Evolutionary conservation across 768 basidiomycete genomes (phyloP).

Genomic region (Naganishia friedmannii): DNA sequence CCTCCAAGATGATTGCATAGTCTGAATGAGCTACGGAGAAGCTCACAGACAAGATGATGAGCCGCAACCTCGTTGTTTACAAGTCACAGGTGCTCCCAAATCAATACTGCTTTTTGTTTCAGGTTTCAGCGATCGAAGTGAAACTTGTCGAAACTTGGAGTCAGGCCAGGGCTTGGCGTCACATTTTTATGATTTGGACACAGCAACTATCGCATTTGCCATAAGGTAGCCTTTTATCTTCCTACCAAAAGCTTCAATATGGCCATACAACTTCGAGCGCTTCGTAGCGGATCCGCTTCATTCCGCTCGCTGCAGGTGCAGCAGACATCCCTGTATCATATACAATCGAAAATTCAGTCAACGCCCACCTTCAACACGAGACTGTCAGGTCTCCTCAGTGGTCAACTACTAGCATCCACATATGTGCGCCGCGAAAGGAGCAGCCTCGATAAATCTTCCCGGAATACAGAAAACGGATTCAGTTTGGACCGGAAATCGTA

Average conservation of each 20-base stretch:
- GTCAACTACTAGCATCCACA: background rate
- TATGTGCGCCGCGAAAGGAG: background rate
- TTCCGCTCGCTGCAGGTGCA: background rate
- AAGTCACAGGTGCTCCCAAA: background rate
- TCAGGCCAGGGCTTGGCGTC: background rate
- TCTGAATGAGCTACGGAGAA: no score
- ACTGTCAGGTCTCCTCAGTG: background rate
- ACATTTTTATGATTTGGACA: no score
- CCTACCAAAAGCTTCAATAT: background rate
- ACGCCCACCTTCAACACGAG: background rate
- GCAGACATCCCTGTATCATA: background rate
- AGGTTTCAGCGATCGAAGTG: slow-evolving; percentile 1
- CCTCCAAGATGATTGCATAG: no score
- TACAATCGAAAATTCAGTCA: background rate
- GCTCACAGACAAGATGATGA: no score
- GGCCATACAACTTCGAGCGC: background rate
- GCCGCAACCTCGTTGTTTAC: slow-evolving; percentile 7
- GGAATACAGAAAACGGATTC: background rate
- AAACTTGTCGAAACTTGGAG: no score
- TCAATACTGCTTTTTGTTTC: background rate
- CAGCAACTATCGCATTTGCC: no score
- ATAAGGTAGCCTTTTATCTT: background rate
- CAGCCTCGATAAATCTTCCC: background rate
- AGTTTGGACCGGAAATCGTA: background rate
- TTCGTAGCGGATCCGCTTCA: background rate